phyloP scores from a whole-genome alignment of 1,284 basidiomycete genomes.

The Athelia psychrophila region DNA sequence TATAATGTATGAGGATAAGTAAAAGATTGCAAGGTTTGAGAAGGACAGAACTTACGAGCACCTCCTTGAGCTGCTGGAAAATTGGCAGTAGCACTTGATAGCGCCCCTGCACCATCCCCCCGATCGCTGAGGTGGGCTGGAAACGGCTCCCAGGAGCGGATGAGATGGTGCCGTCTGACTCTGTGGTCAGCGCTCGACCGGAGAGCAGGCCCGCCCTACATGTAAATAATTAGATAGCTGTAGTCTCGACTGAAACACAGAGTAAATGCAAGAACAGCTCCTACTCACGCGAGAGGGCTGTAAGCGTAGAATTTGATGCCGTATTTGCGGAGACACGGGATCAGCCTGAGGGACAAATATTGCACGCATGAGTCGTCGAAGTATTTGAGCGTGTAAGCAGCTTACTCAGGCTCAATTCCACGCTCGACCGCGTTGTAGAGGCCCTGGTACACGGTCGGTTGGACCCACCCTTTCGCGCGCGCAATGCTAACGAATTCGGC shows the following conservation, averaged over 20 bases:
- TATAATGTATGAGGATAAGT: background rate
- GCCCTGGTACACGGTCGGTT: constrained; percentile 43
- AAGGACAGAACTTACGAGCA: constrained; percentile 14
- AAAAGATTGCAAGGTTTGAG: background rate
- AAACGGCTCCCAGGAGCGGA: constrained; percentile 13
- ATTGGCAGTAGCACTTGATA: constrained; percentile 8
- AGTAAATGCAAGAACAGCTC: background rate
- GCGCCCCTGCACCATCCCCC: constrained; percentile 19
- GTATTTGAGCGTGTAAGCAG: background rate
- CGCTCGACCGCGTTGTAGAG: constrained; percentile 16
- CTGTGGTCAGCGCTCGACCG: background rate
- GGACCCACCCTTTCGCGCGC: constrained; percentile 27
- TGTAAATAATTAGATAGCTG: background rate
- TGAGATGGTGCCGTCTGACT: background rate
- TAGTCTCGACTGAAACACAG: background rate
- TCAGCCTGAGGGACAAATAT: constrained; percentile 4
- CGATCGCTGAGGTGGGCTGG: constrained; percentile 11
- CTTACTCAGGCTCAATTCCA: constrained; percentile 30
- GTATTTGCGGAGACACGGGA: constrained; percentile 14
- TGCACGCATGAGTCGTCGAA: background rate
- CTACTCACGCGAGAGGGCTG: constrained; percentile 8
- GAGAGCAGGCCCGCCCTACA: background rate
- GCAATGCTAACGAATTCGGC: constrained; percentile 31
- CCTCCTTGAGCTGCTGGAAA: constrained; percentile 3
- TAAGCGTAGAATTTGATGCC: constrained; percentile 9